These are phyloP conservation scores for Amphibolis antarctica DNA, from an alignment of 106 monocot genomes.

Conservation along the genomic window DNA sequence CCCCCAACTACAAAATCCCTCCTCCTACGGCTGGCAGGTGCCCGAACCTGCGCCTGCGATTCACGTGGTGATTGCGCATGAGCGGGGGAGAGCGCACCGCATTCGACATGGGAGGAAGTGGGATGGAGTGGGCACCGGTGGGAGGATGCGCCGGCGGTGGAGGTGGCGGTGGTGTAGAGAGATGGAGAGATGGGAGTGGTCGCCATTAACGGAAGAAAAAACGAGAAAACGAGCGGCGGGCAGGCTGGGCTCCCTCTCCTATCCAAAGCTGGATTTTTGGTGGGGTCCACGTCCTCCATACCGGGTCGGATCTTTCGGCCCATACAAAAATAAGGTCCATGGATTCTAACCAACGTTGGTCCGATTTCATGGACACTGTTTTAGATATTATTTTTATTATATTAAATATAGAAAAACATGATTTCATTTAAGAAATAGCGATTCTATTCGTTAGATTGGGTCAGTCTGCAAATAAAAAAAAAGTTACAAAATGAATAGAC, in stretches of 20 bases:
- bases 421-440: too few relatives aligned
- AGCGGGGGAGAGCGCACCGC: too few relatives aligned
- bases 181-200: not conserved
- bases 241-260: not conserved
- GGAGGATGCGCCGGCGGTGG: not conserved
- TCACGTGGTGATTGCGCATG: not conserved
- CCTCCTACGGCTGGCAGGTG: conserved; percentile 14
- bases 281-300: not conserved
- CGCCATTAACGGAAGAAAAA: too few relatives aligned
- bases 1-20: conserved; percentile 27
- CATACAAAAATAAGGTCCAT: too few relatives aligned
- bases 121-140: too few relatives aligned
- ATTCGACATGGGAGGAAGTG: not conserved
- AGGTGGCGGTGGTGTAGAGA: not conserved
- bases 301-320: not conserved
- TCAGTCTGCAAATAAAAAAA: too few relatives aligned
- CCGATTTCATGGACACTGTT: too few relatives aligned
- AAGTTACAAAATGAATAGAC: too few relatives aligned
- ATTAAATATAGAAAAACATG: too few relatives aligned
- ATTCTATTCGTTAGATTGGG: too few relatives aligned
- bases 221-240: not conserved
- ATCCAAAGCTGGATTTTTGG: not conserved
- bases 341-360: too few relatives aligned
- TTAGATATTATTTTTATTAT: too few relatives aligned
- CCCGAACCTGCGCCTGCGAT: not conserved